These are phyloP conservation scores for Fusarium sp. DNA, from an alignment of 2,329 filamentous ascomycete genomes.

Conservation along the genomic window DNA sequence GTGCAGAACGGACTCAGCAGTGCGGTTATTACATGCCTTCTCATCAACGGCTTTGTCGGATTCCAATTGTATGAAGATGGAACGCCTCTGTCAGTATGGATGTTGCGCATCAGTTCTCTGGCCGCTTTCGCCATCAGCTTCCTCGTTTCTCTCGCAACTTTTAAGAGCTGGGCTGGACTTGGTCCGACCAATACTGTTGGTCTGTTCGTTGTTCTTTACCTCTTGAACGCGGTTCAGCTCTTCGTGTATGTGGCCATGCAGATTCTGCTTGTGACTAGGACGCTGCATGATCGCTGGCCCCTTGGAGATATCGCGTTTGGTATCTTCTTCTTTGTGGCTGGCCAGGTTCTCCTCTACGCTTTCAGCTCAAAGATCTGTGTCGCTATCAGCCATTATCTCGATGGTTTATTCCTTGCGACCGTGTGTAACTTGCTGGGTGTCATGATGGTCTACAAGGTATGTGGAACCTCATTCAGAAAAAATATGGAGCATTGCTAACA, in stretches of 20 bases:
- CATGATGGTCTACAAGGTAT: constrained; percentile 99
- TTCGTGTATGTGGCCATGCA: constrained; percentile 89
- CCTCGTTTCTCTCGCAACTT: constrained; percentile 88
- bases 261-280: constrained; percentile 86
- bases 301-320: constrained; percentile 92
- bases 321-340: constrained; percentile 88
- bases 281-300: constrained; percentile 94
- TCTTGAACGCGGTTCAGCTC: constrained; percentile 88
- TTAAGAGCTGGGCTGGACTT: constrained; percentile 90
- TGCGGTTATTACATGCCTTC: constrained; percentile 85
- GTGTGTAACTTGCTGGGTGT: constrained; percentile 93
- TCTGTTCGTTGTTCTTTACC: constrained; percentile 90
- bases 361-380: constrained; percentile 89
- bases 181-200: constrained; percentile 87
- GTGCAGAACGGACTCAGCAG: constrained; percentile 87
- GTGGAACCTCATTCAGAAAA: constrained; percentile 21
- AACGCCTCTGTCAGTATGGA: constrained; percentile 92
- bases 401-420: constrained; percentile 93
- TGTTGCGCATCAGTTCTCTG: constrained; percentile 81
- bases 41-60: constrained; percentile 98
- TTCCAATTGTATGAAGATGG: constrained; percentile 99
- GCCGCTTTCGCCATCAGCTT: constrained; percentile 89
- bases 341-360: constrained; percentile 92
- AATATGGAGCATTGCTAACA: constrained; percentile 6
- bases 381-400: constrained; percentile 88